phyloP scores from a whole-genome alignment of 352 stramenopile species.

The Globisporangium cylindrosporum region DNA sequence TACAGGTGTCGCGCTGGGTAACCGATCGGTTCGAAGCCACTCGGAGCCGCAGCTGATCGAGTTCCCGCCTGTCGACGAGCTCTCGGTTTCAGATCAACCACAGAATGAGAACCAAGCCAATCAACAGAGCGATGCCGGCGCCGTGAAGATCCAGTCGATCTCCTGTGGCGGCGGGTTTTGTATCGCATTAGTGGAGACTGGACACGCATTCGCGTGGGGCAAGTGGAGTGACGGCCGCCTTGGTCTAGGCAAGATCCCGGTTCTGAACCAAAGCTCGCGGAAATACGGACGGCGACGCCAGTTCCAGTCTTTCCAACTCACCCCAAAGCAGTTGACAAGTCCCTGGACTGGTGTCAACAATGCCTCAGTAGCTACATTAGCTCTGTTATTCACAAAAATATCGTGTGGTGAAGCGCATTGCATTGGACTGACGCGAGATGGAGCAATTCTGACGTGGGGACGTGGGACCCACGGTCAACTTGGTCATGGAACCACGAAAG shows the following conservation, averaged over 20 bases:
- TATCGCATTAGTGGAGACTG: conserved; percentile 49
- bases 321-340: conserved; percentile 17
- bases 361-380: not conserved
- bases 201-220: conserved; percentile 76
- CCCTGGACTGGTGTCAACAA: too few relatives aligned
- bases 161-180: conserved; percentile 80
- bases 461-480: conserved; percentile 76
- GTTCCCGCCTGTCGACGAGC: conserved; percentile 16
- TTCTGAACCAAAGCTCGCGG: conserved; percentile 39
- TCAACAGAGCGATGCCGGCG: too few relatives aligned
- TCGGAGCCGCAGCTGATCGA: conserved; percentile 33
- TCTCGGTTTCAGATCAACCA: not conserved
- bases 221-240: conserved; percentile 73
- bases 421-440: conserved; percentile 47
- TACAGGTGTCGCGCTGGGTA: conserved; percentile 45
- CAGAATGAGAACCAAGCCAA: not conserved
- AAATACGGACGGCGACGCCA: conserved; percentile 40
- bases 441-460: conserved; percentile 76
- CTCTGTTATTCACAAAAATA: conserved; percentile 33
- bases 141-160: conserved; percentile 27
- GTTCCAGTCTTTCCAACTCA: conserved; percentile 60
- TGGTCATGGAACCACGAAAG: conserved; percentile 48
- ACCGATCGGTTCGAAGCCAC: conserved; percentile 33
- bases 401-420: conserved; percentile 80
- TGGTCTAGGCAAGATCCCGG: conserved; percentile 60